Base-by-base conservation (phyloP, 2,329 filamentous ascomycete genomes). In the Exserohilum rostratum region DNA sequence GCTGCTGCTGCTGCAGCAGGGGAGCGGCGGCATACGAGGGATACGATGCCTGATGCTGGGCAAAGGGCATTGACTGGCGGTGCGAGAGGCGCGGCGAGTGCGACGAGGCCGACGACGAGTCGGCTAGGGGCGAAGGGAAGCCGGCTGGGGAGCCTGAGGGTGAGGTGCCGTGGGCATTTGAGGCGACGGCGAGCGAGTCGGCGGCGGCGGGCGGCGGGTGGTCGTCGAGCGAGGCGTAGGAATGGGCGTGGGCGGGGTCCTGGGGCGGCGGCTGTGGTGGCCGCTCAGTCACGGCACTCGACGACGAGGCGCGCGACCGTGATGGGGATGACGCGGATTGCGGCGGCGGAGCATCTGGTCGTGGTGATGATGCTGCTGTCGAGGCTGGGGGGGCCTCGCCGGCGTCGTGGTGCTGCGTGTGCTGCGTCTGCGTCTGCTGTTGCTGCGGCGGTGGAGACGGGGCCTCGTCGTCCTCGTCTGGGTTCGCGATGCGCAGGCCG, bases 401-500 rank as follows among this genome's bases (percentile, higher is more conserved):
- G 66, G 66, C 51, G 65, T 65, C 50, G 68, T 66, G 15, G 25
- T n/a, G 25, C 43, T 46, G 43, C n/a, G n/a, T n/a, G 43, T 17
- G 13, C 10, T 34, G 43, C 5, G 11, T 18, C 18, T 15, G 31
- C 11, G 30, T 4, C n/a, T 35, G 33, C 33, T 35, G 10, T 6
- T 35, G 42, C 9, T 29, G 15, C 3, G 25, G 13, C 9, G 43
- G 30, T 9, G 43, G 29, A 10, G 18, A 12, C n/a, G 12, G 34
- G 37, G 44, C 13, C 7, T 39, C 37, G 57, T 80, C 80, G 57
- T 85, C 83, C 78, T 95, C 87, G 79, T 97, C 93, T 50, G 93
- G 93, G 77, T 98, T 99, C 69, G 95, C 93, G 76, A 99, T 98
- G 76, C 93, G 91, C 77, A 99, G 82, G 70, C 93, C 93, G 71